phyloP scores from a whole-genome alignment of 2,329 filamentous ascomycete species.

The Cladosporium oxysporum region DNA sequence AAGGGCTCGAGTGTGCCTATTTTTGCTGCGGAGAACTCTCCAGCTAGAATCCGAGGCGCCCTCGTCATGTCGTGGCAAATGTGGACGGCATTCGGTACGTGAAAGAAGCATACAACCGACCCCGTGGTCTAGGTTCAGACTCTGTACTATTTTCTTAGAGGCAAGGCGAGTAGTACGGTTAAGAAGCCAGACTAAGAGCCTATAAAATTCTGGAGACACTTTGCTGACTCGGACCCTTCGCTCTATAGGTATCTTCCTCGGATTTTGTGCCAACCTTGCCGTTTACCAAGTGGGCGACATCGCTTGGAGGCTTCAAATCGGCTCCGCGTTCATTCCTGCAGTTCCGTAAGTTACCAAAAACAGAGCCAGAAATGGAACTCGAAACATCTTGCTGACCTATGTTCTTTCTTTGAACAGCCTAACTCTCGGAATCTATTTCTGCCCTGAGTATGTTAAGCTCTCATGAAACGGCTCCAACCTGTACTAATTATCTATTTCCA shows the following conservation, averaged over 20 bases:
- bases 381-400: not conserved
- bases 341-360: conserved; percentile 32
- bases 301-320: conserved; percentile 50
- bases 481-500: not conserved
- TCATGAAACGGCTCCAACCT: not conserved
- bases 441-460: conserved; percentile 38
- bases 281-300: conserved; percentile 42
- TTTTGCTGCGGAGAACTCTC: conserved; percentile 58
- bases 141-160: not conserved
- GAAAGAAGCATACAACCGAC: not conserved
- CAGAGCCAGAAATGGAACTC: not conserved
- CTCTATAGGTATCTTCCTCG: conserved; percentile 41
- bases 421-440: conserved; percentile 44
- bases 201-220: not conserved
- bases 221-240: not conserved
- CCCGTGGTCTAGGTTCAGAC: not conserved
- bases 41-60: conserved; percentile 56
- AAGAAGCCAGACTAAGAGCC: not conserved
- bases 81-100: conserved; percentile 49
- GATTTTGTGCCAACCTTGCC: conserved; percentile 45
- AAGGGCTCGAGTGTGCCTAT: conserved; percentile 49
- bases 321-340: conserved; percentile 51
- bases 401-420: conserved; percentile 29
- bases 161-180: not conserved
- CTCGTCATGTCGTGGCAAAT: conserved; percentile 59